These are phyloP conservation scores for Neurospora discreta DNA, from an alignment of 495 filamentous ascomycete genomes.

Conservation along the genomic window DNA sequence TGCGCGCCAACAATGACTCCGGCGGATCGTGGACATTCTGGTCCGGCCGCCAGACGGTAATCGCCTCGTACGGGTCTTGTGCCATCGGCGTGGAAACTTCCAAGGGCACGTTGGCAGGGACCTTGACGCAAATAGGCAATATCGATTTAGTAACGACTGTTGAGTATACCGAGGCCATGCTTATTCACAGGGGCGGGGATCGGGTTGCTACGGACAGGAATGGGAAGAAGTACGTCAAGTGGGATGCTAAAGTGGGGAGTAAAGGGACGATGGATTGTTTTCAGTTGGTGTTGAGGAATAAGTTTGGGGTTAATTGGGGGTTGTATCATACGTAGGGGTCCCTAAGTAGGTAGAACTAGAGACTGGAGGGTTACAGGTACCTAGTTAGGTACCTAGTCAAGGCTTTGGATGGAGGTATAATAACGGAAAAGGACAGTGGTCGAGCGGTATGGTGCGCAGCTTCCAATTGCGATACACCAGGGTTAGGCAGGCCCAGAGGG, in stretches of 20 bases:
- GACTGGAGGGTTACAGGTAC: too few species aligned
- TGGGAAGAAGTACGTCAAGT: neutral
- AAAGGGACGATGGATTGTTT: neutral
- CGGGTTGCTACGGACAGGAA: neutral
- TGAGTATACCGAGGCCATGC: neutral
- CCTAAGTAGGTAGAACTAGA: neutral
- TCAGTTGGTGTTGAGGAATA: neutral
- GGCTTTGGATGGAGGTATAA: too few species aligned
- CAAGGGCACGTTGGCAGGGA: neutral
- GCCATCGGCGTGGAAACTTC: neutral
- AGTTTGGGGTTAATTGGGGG: neutral
- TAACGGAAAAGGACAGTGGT: too few species aligned
- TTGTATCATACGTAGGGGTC: neutral
- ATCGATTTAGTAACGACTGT: neutral
- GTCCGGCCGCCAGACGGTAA: neutral
- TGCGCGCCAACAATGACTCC: neutral
- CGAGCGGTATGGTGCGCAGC: too few species aligned
- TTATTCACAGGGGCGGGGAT: neutral
- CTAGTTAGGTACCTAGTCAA: too few species aligned
- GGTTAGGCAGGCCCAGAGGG: too few species aligned
- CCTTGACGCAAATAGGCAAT: neutral
- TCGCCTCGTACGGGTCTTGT: neutral
- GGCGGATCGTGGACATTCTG: neutral
- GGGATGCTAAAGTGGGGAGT: neutral
- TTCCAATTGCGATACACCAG: too few species aligned